A percentile compares a stretch with the other conserved stretches of the same genome.
These are phyloP conservation scores for Aspergillus biplanus DNA, from an alignment of 495 filamentous ascomycete genomes.

Conservation along the genomic window DNA sequence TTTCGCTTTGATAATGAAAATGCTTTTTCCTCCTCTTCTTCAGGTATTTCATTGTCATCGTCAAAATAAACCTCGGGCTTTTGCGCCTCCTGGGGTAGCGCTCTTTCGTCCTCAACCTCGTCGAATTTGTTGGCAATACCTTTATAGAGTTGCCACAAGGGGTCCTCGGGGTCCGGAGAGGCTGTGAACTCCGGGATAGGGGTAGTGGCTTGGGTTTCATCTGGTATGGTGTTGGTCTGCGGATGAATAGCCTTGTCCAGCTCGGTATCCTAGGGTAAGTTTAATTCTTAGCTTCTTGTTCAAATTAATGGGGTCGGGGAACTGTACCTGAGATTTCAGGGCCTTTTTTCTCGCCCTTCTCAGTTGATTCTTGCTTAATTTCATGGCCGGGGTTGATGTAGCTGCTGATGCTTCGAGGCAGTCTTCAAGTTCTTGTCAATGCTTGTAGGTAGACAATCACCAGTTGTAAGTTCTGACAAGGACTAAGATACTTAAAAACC, in stretches of 20 bases:
- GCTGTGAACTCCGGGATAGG: slow-evolving; percentile 35
- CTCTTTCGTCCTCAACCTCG: slow-evolving; percentile 58
- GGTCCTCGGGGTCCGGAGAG: slow-evolving; percentile 66
- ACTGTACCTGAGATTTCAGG: slow-evolving; percentile 54
- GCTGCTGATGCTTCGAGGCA: not conserved
- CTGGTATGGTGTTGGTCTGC: slow-evolving; percentile 18
- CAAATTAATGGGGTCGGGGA: too few species aligned
- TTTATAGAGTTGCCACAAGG: slow-evolving; percentile 82
- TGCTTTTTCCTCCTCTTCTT: slow-evolving; percentile 68
- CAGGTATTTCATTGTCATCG: slow-evolving; percentile 86
- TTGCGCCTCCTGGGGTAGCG: slow-evolving; percentile 66
- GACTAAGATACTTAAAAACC: too few species aligned
- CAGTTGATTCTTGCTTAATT: slow-evolving; percentile 83
- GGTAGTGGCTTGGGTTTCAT: slow-evolving; percentile 28
- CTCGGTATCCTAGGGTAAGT: too few species aligned
- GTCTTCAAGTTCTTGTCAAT: too few species aligned
- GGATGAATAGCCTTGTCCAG: not conserved
- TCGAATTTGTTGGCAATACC: slow-evolving; percentile 76
- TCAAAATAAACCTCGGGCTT: slow-evolving; percentile 88
- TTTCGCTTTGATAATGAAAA: slow-evolving; percentile 90
- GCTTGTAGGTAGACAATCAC: too few species aligned
- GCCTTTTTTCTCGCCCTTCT: slow-evolving; percentile 90
- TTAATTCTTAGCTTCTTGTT: too few species aligned
- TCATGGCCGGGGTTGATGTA: slow-evolving; percentile 34
- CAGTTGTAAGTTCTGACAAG: too few species aligned